Evolutionary conservation across 495 filamentous ascomycete genomes (phyloP), one percentile per base, ranked within the genome.

Genomic region (Aspergillus avenaceus): DNA sequence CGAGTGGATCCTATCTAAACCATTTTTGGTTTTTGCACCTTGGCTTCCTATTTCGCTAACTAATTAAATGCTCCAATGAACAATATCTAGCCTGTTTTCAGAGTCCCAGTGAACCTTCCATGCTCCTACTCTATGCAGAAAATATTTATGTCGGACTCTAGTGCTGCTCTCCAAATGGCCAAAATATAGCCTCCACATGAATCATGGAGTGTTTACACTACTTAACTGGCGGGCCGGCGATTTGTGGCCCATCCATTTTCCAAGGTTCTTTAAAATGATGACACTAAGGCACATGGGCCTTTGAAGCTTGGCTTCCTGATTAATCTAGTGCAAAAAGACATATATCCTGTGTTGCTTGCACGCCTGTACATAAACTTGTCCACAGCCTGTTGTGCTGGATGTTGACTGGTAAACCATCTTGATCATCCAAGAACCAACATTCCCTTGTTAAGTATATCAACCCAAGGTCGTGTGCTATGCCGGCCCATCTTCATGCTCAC

Each of bases 231-330:
- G n/a, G n/a, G n/a, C n/a, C n/a, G n/a, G n/a, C n/a, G n/a, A n/a
- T n/a, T n/a, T n/a, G n/a, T n/a, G n/a, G n/a, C n/a, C n/a, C n/a
- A n/a, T n/a, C n/a, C n/a, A n/a, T n/a, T n/a, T n/a, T n/a, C n/a
- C n/a, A n/a, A n/a, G n/a, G n/a, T n/a, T n/a, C n/a, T n/a, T n/a
- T n/a, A n/a, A n/a, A n/a, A n/a, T n/a, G n/a, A 27, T 27, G 37
- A 19, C 40, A 40, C 44, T 9, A 6, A 36, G 13, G 5, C 26
- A 23, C 36, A 21, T 28, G 24, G 46, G 52, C 45, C 45, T 18
- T 4, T 55, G 55, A 44, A 42, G 41, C 63, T 68, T 64, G 65
- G 65, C 63, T 68, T 61, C 60, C 60, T 46, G 47, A 62, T 52
- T 34, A 14, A 47, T 50, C 29, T 46, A 55, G 34, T 38, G 48